Conservation (phyloP, 2,329 filamentous ascomycete genomes). For the Colletotrichum musicola region DNA sequence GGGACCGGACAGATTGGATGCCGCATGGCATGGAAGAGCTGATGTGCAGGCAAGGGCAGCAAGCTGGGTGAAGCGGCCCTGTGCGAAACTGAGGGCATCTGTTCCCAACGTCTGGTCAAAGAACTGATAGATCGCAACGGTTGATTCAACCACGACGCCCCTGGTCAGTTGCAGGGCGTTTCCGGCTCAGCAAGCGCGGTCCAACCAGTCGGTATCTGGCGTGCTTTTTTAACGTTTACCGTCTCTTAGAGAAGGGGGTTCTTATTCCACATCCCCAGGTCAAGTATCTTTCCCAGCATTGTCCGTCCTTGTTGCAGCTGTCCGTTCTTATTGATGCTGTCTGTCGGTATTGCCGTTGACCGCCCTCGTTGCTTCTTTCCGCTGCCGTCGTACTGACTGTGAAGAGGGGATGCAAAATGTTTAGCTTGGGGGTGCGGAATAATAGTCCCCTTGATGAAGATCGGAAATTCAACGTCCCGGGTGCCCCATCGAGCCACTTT, state of each 20-base stretch:
- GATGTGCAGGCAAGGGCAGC: too few species aligned
- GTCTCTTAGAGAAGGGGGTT: not conserved
- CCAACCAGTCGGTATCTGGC: constrained; percentile 1
- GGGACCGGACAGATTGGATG: constrained; percentile 21
- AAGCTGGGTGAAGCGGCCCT: constrained; percentile 17
- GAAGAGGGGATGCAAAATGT: too few species aligned
- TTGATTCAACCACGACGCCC: constrained; percentile 22
- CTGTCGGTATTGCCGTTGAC: too few species aligned
- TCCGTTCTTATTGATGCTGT: too few species aligned
- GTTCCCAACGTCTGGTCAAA: constrained; percentile 5
- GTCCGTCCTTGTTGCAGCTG: too few species aligned
- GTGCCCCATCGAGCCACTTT: constrained; percentile 8
- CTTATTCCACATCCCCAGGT: too few species aligned
- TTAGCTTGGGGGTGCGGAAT: too few species aligned
- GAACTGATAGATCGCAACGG: constrained; percentile 20
- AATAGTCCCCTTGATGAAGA: not conserved
- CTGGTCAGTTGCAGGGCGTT: constrained; percentile 7
- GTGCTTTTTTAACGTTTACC: not conserved
- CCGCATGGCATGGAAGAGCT: constrained; percentile 2
- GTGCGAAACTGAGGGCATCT: constrained; percentile 23
- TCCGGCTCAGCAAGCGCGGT: not conserved
- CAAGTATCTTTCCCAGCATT: too few species aligned
- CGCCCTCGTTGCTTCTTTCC: too few species aligned
- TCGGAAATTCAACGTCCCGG: constrained; percentile 2
- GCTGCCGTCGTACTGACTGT: too few species aligned